Percentiles rank a stretch among this genome's conserved stretches.
phyloP scores from a whole-genome alignment of 768 basidiomycete genomes.

The Hypholoma sublateritium region DNA sequence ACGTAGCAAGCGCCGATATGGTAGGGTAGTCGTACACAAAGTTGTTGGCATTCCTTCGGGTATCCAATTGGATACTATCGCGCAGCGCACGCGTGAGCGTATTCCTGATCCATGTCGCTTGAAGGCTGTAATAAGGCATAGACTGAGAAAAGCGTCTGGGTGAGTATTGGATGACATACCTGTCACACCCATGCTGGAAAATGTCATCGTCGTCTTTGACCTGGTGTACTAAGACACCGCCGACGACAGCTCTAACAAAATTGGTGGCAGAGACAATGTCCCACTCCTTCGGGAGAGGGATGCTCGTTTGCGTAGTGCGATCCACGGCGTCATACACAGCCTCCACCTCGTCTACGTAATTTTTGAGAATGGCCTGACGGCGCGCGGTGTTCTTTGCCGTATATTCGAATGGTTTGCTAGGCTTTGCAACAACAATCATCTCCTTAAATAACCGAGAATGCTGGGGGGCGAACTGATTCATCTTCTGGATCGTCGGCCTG shows the following conservation, averaged over 20 bases:
- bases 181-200: conserved; percentile 11
- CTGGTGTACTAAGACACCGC: conserved; percentile 3
- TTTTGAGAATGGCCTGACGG: conserved; percentile 33
- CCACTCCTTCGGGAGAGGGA: conserved; percentile 7
- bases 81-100: conserved; percentile 3
- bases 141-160: not conserved
- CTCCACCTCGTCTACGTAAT: conserved; percentile 42
- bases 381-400: conserved; percentile 41
- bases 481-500: conserved; percentile 40
- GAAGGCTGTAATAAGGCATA: not conserved
- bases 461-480: conserved; percentile 40
- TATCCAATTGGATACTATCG: conserved; percentile 1
- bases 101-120: conserved; percentile 13
- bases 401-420: conserved; percentile 40
- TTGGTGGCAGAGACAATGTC: not conserved
- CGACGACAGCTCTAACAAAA: conserved; percentile 7
- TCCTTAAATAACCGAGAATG: conserved; percentile 47
- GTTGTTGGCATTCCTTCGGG: conserved; percentile 1
- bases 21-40: conserved; percentile 11
- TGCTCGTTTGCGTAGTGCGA: conserved; percentile 15
- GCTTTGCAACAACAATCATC: conserved; percentile 43
- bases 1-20: not conserved
- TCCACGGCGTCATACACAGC: conserved; percentile 5
- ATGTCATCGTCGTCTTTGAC: conserved; percentile 5
- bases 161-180: not conserved